Evolutionary conservation across 495 filamentous ascomycete species (phyloP), one percentile per base, ranked within the genome.

Genomic region (Hypoxylon fuscum): DNA sequence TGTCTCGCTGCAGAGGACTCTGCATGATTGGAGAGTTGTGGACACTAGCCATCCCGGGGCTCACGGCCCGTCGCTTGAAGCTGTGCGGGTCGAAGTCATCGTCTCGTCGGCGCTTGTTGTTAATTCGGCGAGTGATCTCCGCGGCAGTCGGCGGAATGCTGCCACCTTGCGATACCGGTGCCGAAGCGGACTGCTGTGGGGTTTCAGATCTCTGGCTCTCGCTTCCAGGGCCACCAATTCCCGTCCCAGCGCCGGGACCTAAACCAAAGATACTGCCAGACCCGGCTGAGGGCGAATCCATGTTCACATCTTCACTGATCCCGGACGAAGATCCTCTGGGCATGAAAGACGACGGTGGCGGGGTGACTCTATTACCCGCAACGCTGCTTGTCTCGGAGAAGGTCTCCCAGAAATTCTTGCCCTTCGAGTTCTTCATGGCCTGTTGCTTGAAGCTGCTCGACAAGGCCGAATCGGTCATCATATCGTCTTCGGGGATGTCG

Each of bases 61-160:
- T 95, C 2, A 99, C 95, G 10, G 95, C 95, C 27, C 95, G 85
- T 15, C 95, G 85, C 75, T 99, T 99, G 78, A 99, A 90, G 53
- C 89, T 88, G 11, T 88, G 86, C 6, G 90, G 87, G 70, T 98
- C 93, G 55, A 96, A 90, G 62, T 96, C 92, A 69, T 98, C 95
- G 55, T 97, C 95, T 25, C 92, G 84, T 35, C 91, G 83, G 14
- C 93, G 87, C 71, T 96, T 96, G 70, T 81, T 87, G 70, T 86
- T 85, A 43, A 85, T 83, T 61, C 82, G 81, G 52, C 87, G 82
- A 6, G 86, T 85, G 29, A 93, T 86, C 45, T 93, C 91, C 1
- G 83, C 85, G 11, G 87, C 83, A 2, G 72, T 85, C 14, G 81
- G 82, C 2, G 69, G 72, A 22, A 63, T 27, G 29, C 62, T 65